Conservation (phyloP, 139 green algal species). For the Penium margaritaceum region DNA sequence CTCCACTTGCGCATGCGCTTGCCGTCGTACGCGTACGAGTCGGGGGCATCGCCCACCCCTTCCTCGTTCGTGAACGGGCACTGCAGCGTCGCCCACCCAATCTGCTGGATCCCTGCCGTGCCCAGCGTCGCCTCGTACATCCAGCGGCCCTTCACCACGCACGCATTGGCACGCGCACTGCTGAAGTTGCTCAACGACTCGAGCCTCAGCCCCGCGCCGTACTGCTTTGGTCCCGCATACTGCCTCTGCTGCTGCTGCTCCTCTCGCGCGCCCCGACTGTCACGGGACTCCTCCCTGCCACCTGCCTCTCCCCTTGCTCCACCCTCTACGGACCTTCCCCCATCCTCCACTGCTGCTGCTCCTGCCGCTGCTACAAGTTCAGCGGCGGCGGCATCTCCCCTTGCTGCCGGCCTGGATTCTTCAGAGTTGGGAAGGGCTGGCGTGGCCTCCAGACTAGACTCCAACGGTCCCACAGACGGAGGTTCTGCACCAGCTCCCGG, state of each 20-base stretch:
- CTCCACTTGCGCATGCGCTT: slow-evolving; percentile 80
- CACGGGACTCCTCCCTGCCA: no score
- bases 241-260: neutral
- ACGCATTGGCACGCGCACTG: slow-evolving; percentile 61
- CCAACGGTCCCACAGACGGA: no score
- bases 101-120: slow-evolving; percentile 70
- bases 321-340: no score
- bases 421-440: no score
- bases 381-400: no score
- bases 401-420: no score
- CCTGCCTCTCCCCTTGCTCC: no score
- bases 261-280: neutral
- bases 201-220: slow-evolving; percentile 20
- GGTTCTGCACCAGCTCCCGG: no score
- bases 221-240: neutral
- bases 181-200: slow-evolving; percentile 58
- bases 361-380: no score
- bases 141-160: slow-evolving; percentile 58
- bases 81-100: slow-evolving; percentile 74
- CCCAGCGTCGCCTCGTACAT: slow-evolving; percentile 79
- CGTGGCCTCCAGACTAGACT: no score
- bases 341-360: no score
- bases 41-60: slow-evolving; percentile 76
- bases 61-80: slow-evolving; percentile 84
- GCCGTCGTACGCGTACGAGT: slow-evolving; percentile 76